Percentiles rank a stretch among this genome's conserved stretches.
Evolutionary conservation across 495 filamentous ascomycete species (phyloP).

Genomic region (Extremus antarcticus): DNA sequence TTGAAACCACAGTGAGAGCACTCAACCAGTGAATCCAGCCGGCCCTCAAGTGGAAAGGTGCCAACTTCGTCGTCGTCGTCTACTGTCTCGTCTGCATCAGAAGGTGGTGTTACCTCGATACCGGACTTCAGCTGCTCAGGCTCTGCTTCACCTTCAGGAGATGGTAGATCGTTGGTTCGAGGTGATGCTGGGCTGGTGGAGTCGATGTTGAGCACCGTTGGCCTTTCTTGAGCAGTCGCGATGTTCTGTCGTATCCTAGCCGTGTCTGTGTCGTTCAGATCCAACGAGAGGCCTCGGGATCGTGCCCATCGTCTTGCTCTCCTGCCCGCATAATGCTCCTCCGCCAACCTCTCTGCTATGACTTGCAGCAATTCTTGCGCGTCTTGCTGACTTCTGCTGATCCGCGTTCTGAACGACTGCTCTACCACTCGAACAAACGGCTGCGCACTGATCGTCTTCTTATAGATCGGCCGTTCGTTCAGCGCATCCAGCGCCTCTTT

Average conservation of each 20-base stretch:
- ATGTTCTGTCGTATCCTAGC: too few species aligned
- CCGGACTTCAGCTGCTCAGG: neutral
- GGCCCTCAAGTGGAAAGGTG: slow-evolving; percentile 78
- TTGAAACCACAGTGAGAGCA: slow-evolving; percentile 83
- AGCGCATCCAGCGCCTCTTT: slow-evolving; percentile 88
- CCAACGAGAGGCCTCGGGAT: neutral
- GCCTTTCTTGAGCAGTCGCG: too few species aligned
- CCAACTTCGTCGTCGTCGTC: slow-evolving; percentile 42
- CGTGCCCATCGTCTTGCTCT: slow-evolving; percentile 44
- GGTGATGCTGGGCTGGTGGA: neutral
- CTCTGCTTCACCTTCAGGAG: neutral
- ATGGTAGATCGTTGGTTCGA: slow-evolving; percentile 2
- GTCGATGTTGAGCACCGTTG: neutral
- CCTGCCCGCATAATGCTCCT: slow-evolving; percentile 81
- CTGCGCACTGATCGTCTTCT: slow-evolving; percentile 81
- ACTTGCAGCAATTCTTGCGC: slow-evolving; percentile 97
- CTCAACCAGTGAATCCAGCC: slow-evolving; percentile 82
- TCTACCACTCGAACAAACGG: slow-evolving; percentile 73
- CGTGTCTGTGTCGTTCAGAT: neutral
- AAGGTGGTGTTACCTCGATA: neutral
- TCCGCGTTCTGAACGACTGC: slow-evolving; percentile 72
- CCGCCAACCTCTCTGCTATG: slow-evolving; percentile 78
- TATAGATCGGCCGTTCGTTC: slow-evolving; percentile 87
- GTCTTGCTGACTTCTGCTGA: slow-evolving; percentile 92
- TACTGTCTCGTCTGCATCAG: neutral